Conservation (phyloP, 169 alveolate species). For the Plasmodium cynomolgi region DNA sequence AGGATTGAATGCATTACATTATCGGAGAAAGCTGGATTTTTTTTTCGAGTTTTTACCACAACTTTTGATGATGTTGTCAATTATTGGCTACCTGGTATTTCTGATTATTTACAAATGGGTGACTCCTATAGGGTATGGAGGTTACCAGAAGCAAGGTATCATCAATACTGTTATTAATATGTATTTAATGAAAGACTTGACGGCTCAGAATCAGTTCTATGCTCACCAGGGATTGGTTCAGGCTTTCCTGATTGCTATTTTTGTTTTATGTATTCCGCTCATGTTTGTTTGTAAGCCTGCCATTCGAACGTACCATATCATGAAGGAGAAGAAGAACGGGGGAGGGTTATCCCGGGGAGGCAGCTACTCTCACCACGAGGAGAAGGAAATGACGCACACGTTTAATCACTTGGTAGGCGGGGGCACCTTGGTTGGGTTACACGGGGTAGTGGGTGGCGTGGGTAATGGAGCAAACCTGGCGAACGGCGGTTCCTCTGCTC, state of each 20-base stretch:
- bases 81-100: slow-evolving; percentile 97
- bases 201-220: slow-evolving; percentile 82
- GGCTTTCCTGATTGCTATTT: slow-evolving; percentile 84
- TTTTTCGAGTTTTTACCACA: slow-evolving; percentile 98
- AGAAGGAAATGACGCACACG: slow-evolving; percentile 72
- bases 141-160: slow-evolving; percentile 94
- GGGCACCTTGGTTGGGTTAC: background rate
- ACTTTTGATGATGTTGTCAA: slow-evolving; percentile 92
- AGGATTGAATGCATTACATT: slow-evolving; percentile 94
- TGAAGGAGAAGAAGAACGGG: slow-evolving; percentile 72
- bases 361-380: slow-evolving; percentile 8
- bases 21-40: slow-evolving; percentile 92
- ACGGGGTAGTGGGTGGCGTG: background rate
- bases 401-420: background rate
- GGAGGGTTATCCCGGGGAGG: background rate
- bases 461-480: background rate
- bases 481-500: background rate
- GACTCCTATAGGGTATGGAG: slow-evolving; percentile 87
- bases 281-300: slow-evolving; percentile 97
- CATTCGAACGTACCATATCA: slow-evolving; percentile 74
- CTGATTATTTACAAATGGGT: slow-evolving; percentile 96
- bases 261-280: slow-evolving; percentile 93
- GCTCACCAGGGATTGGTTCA: slow-evolving; percentile 87
- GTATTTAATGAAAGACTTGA: slow-evolving; percentile 88
- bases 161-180: slow-evolving; percentile 96